Conservation (phyloP, 331 rosid genomes). For the Acacia concinna region DNA sequence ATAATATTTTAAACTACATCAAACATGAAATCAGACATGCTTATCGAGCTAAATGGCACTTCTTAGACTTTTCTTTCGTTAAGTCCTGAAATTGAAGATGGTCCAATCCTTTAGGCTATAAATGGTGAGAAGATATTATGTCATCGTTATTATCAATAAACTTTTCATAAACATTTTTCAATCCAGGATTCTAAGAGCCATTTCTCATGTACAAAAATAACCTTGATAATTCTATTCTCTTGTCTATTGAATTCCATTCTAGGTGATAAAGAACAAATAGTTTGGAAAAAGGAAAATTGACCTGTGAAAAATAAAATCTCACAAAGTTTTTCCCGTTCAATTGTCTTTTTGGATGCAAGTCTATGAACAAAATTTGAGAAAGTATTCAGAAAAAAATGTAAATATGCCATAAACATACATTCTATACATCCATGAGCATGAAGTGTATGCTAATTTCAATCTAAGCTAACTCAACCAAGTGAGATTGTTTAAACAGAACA, state of each 20-base stretch:
- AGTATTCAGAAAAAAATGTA: conserved; percentile 7
- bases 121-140: not conserved
- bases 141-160: not conserved
- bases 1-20: not conserved
- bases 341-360: not conserved
- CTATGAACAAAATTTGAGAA: not conserved
- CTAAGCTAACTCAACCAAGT: conserved; percentile 2
- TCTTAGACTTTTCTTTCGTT: not conserved
- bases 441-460: conserved; percentile 1
- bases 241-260: not conserved
- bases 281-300: not conserved
- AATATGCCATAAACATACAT: conserved; percentile 13
- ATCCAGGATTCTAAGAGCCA: not conserved
- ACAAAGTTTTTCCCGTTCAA: not conserved
- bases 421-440: not conserved
- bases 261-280: not conserved
- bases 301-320: not conserved
- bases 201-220: not conserved
- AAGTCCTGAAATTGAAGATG: not conserved
- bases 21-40: not conserved
- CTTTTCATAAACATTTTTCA: not conserved
- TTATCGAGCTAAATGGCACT: not conserved
- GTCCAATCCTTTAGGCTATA: not conserved
- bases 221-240: not conserved
- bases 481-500: not conserved